Base-by-base conservation (phyloP, 495 filamentous ascomycete genomes). In the Lentithecium fluviatile region DNA sequence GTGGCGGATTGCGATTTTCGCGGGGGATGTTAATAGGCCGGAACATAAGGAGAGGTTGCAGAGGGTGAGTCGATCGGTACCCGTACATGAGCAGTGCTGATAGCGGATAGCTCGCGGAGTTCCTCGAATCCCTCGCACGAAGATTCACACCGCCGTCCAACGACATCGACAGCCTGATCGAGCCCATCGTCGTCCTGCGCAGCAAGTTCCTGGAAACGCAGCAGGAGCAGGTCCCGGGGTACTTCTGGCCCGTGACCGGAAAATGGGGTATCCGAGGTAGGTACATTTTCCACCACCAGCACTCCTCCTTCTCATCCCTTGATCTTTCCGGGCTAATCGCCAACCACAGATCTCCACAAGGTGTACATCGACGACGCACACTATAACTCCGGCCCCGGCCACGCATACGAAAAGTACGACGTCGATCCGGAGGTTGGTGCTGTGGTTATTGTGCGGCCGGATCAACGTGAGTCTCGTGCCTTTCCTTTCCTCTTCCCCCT, bases 391-490 rank as follows among this genome's bases (percentile, higher is more conserved):
- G 82, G 79, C n/a, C 83, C 87, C 50, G 85, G 85, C 0, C 78
- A 86, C 29, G 80, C 80, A 2, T 89, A 89, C 61, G 74, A 86
- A 37, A 72, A 75, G 7, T 85, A 86, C 45, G 85, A 81, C 0
- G 74, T 89, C 24, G 75, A 81, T 50, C 71, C 77, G 0, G 52
- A 73, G 5, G 51, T 73, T n/a, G 86, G 86, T 15, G 81, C 80
- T 0, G 43, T 87, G 25, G 76, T 84, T 2, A 73, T 89, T 56
- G 79, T 88, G 24, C 77, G 86, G 6, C 86, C 86, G 4, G 86
- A 89, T 75, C 85, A 88, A 69, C 87, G 84, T 84, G 70, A 75
- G 82, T 73, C n/a, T n/a, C n/a, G n/a, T n/a, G n/a, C n/a, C n/a
- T n/a, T n/a, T n/a, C n/a, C n/a, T n/a, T n/a, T n/a, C n/a, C n/a